Evolutionary conservation across 768 basidiomycete species (phyloP), one percentile per base, ranked within the genome.

Genomic region (Jaapia argillacea): DNA sequence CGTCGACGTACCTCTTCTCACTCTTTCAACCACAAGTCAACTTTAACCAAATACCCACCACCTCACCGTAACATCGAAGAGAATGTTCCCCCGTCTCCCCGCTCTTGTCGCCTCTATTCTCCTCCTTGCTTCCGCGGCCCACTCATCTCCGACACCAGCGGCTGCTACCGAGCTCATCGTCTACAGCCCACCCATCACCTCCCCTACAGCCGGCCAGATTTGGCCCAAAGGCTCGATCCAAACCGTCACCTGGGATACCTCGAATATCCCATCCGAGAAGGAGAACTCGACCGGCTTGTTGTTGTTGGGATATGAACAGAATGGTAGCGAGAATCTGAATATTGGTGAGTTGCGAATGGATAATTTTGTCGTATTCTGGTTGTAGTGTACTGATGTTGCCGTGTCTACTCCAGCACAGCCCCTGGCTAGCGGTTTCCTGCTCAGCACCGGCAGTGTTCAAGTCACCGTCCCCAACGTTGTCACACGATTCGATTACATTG

Each of bases 241-340:
- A 48, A 52, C 54, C 21, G 69, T 79, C 48, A 56, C 54, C 31
- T 79, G 77, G 77, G 54, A 63, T 45, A 50, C 57, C 5, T 47
- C 53, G 20, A 45, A 60, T 28, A 53, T 81, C 26, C 76, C 75
- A 2, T 14, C 23, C 1, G 57, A 65, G 28, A 58, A 55, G 20
- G 26, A 46, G 28, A 55, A 62, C 46, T 57, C 59, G 4, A 67
- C 61, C 3, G 65, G 78, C 12, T 20, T 56, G 25, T 48, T 78
- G 35, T 49, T 78, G 5, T 66, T 81, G 21, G 79, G 77, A 6
- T 60, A 59, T 47, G 16, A 51, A 45, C 49, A 55, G 43, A 50
- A 51, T 26, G 53, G 49, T 43, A 70, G 67, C 42, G 76, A 79
- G 51, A 66, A 78, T 47, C 59, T 79, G 48, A 66, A 78, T 45